Percentiles rank a stretch among this genome's conserved stretches.
phyloP scores from a whole-genome alignment of 768 basidiomycete species.

The Amanita brunnescens region DNA sequence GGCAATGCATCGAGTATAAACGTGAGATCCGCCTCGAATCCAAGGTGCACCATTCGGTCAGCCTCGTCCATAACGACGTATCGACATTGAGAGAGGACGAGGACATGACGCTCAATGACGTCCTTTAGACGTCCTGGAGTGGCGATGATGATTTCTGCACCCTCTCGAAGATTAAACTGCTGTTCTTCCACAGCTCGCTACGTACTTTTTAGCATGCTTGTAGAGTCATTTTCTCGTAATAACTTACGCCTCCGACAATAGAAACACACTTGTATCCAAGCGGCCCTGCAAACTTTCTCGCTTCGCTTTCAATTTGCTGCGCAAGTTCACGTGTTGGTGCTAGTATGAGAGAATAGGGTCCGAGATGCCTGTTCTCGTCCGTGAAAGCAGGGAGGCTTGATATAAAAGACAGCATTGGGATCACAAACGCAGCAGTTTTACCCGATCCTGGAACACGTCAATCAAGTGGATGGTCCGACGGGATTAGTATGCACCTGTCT shows the following conservation, averaged over 20 bases:
- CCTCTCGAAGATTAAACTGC: slow-evolving; percentile 95
- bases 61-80: slow-evolving; percentile 99
- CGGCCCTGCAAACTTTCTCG: slow-evolving; percentile 84
- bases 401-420: slow-evolving; percentile 96
- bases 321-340: slow-evolving; percentile 98
- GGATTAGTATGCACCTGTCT: slow-evolving; percentile 64
- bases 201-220: background rate
- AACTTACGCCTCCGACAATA: slow-evolving; percentile 90
- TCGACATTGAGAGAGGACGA: slow-evolving; percentile 94
- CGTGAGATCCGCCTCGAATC: slow-evolving; percentile 90
- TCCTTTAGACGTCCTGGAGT: slow-evolving; percentile 98
- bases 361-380: slow-evolving; percentile 90
- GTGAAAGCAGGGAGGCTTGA: slow-evolving; percentile 74
- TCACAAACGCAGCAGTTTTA: slow-evolving; percentile 97
- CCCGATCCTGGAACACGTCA: slow-evolving; percentile 65
- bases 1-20: slow-evolving; percentile 94
- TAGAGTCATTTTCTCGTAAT: slow-evolving; percentile 3
- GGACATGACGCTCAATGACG: slow-evolving; percentile 90
- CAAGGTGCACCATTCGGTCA: slow-evolving; percentile 97
- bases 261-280: slow-evolving; percentile 93
- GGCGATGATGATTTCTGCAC: slow-evolving; percentile 97
- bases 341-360: slow-evolving; percentile 87
- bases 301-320: slow-evolving; percentile 92
- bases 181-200: slow-evolving; percentile 94
- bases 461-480: background rate